phyloP scores from a whole-genome alignment of 2,329 filamentous ascomycete genomes.

The Fusarium algeriense region DNA sequence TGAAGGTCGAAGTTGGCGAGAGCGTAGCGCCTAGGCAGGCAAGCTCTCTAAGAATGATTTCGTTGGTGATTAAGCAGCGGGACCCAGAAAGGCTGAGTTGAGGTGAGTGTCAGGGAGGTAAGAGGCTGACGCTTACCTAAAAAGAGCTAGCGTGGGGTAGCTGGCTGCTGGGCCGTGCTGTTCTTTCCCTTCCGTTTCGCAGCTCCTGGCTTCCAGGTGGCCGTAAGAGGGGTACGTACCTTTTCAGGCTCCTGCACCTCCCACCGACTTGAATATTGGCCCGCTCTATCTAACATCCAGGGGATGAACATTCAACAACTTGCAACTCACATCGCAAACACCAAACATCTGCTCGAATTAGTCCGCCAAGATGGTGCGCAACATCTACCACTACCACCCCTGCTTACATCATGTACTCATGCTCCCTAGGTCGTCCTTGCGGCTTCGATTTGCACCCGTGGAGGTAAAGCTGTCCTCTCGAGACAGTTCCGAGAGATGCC shows the following conservation, averaged over 20 bases:
- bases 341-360: slow-evolving; percentile 35
- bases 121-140: slow-evolving; percentile 36
- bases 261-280: slow-evolving; percentile 49
- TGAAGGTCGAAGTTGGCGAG: slow-evolving; percentile 17
- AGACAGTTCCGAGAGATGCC: slow-evolving; percentile 98
- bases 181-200: neutral
- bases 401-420: slow-evolving; percentile 37
- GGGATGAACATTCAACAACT: slow-evolving; percentile 44
- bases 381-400: slow-evolving; percentile 1
- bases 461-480: slow-evolving; percentile 97
- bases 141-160: slow-evolving; percentile 33
- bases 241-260: slow-evolving; percentile 33
- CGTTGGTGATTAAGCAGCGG: slow-evolving; percentile 21
- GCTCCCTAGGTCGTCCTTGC: slow-evolving; percentile 88
- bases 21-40: slow-evolving; percentile 9
- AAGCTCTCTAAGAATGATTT: slow-evolving; percentile 18
- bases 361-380: slow-evolving; percentile 56
- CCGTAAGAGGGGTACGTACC: slow-evolving; percentile 43
- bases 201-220: slow-evolving; percentile 36
- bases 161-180: slow-evolving; percentile 3
- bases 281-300: slow-evolving; percentile 47
- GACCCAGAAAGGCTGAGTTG: slow-evolving; percentile 36
- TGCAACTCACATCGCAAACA: slow-evolving; percentile 37
- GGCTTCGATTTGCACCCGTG: slow-evolving; percentile 97
- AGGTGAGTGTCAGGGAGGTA: slow-evolving; percentile 14